Percentiles rank a stretch among this genome's conserved stretches.
These are phyloP conservation scores for Neurospora africana DNA, from an alignment of 495 filamentous ascomycete species.

Conservation along the genomic window DNA sequence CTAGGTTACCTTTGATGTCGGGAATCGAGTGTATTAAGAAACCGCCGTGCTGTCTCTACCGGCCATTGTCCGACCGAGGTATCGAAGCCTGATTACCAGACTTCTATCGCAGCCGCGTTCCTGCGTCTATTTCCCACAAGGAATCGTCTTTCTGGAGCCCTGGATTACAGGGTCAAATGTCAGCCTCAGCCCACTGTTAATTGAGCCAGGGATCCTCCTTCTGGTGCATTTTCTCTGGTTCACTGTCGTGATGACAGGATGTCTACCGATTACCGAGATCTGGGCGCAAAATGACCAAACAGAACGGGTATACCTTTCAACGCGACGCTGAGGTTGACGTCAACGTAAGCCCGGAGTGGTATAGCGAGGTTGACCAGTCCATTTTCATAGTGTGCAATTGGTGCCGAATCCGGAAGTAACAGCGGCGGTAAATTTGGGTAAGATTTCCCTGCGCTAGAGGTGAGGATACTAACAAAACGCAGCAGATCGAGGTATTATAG, in stretches of 20 bases:
- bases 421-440: background rate
- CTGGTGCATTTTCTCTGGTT: background rate
- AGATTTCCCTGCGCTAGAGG: background rate
- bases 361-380: background rate
- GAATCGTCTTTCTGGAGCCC: background rate
- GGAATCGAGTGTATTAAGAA: background rate
- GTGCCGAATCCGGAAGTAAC: background rate
- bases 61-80: background rate
- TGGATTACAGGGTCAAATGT: background rate
- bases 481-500: background rate
- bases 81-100: background rate
- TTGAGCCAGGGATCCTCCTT: background rate
- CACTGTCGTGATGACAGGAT: background rate
- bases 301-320: background rate
- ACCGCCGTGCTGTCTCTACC: background rate
- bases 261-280: background rate
- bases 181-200: background rate
- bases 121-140: background rate
- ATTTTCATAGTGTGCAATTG: background rate
- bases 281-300: background rate
- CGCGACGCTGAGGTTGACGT: background rate
- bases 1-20: background rate
- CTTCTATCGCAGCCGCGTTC: background rate
- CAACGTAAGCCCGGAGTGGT: background rate
- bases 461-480: background rate